Evolutionary conservation across 495 filamentous ascomycete species (phyloP).

Genomic region (Monascus purpureus): DNA sequence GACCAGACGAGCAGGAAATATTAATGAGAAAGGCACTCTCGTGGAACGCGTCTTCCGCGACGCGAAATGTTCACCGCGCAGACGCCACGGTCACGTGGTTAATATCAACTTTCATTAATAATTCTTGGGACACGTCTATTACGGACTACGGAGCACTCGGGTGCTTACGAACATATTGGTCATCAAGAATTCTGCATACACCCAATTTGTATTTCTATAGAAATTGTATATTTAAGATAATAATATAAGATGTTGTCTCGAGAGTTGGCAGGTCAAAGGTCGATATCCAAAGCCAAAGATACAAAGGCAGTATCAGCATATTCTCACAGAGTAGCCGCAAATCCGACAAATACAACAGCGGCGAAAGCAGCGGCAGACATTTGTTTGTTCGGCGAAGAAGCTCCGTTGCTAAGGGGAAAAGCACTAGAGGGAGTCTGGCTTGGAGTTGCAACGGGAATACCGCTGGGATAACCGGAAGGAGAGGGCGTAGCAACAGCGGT

Average conservation of each 20-base stretch:
- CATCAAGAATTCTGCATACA: too few species aligned
- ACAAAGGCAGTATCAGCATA: not conserved
- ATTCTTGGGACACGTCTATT: too few species aligned
- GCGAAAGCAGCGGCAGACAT: constrained; percentile 22
- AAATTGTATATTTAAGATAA: too few species aligned
- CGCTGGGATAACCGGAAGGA: constrained; percentile 4
- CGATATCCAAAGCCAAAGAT: not conserved
- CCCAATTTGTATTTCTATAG: too few species aligned
- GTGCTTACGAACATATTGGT: too few species aligned
- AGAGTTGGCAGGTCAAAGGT: too few species aligned
- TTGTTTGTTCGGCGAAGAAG: constrained; percentile 17
- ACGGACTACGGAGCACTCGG: too few species aligned
- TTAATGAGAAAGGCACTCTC: constrained; percentile 25
- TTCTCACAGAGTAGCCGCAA: constrained; percentile 24
- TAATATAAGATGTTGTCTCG: too few species aligned
- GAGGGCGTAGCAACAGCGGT: constrained; percentile 8
- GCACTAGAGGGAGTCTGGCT: constrained; percentile 4
- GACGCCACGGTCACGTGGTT: too few species aligned
- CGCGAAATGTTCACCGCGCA: constrained; percentile 16
- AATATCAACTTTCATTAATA: too few species aligned
- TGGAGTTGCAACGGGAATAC: too few species aligned
- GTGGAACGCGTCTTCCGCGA: constrained; percentile 21
- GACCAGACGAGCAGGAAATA: constrained; percentile 14
- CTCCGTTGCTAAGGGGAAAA: constrained; percentile 1
- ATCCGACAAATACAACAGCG: constrained; percentile 25